These are phyloP conservation scores for Globisporangium barbulae DNA, from an alignment of 352 stramenopile genomes.

Conservation along the genomic window DNA sequence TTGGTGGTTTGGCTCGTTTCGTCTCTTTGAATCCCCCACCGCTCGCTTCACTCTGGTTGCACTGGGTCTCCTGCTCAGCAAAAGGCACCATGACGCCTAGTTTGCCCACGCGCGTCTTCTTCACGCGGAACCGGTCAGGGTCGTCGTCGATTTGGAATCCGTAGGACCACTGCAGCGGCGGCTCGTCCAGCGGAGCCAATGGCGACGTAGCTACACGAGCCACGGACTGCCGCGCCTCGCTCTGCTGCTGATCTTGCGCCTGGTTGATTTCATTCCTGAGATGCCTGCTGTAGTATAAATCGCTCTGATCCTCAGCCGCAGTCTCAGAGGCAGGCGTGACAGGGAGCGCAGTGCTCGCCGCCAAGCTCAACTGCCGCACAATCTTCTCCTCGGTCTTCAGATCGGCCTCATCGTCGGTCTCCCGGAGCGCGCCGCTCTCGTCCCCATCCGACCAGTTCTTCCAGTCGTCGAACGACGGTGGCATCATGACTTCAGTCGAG, in stretches of 20 bases:
- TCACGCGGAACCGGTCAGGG: slow-evolving; percentile 11
- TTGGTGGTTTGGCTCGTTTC: not conserved
- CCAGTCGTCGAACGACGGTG: slow-evolving; percentile 16
- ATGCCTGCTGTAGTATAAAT: not conserved
- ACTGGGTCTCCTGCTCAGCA: not conserved
- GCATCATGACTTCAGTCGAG: slow-evolving; percentile 1
- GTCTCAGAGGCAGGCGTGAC: slow-evolving; percentile 2
- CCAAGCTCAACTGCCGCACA: slow-evolving; percentile 7
- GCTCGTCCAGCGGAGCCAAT: not conserved
- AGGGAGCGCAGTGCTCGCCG: slow-evolving; percentile 12
- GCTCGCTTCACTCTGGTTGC: not conserved
- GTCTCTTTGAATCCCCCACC: not conserved
- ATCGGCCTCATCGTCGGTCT: slow-evolving; percentile 8
- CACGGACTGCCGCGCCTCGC: not conserved
- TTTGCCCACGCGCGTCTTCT: slow-evolving; percentile 13
- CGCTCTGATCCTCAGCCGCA: not conserved
- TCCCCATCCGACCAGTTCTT: slow-evolving; percentile 29
- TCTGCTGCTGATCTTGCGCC: not conserved
- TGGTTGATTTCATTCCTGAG: not conserved
- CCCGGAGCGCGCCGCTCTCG: not conserved
- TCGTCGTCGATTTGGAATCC: not conserved
- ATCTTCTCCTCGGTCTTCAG: slow-evolving; percentile 11
- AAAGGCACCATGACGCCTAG: slow-evolving; percentile 16
- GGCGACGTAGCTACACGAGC: not conserved
- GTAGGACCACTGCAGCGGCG: not conserved